Base-by-base conservation (phyloP, 2,329 filamentous ascomycete genomes). In the Colletotrichum navitas region DNA sequence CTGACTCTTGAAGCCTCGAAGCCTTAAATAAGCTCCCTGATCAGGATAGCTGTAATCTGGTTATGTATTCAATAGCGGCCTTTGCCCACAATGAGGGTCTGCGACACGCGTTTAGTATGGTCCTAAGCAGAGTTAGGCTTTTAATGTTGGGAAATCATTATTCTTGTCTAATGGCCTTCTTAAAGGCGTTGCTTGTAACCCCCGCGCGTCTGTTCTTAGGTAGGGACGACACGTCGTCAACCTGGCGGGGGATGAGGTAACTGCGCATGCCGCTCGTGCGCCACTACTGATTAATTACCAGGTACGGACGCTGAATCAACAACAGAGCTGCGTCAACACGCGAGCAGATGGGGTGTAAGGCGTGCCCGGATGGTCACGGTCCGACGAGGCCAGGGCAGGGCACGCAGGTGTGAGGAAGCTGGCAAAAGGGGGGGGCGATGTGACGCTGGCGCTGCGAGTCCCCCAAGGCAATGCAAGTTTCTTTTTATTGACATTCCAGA, bases 281-380 rank as follows among this genome's bases (percentile, higher is more conserved):
- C 26, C 24, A 21, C 34, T 26, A 29, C 29, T 52, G 32, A 52
- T 63, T 34, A 8, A 52, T 52, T n/a, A 14, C 49, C 60, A 47
- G n/a, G 36, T 63, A 41, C 41, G 32, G 58, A 49, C 29, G 36
- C 34, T 34, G 12, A 63, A 41, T 47, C 60, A 63, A 63, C 59
- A 47, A 8, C 10, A 18, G 26, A 1, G 36, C 34, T 41, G 2
- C 29, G 24, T 59, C 26, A 12, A n/a, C n/a, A 18, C 12, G 32
- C 12, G 39, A 12, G 24, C 34, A 29, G 36, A 21, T 61, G 10
- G 63, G 62, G 63, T 55, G 39, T 58, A 67, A 67, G 51, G 68
- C 63, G 56, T 62, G 51, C 24, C 63, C 21, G 58, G 34, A 21
- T 32, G 41, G 63, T 21, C 24, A 47, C 56, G 39, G 63, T 39